A percentile compares a stretch with the other conserved stretches of the same genome.
phyloP scores from a whole-genome alignment of 495 filamentous ascomycete genomes.

The Lasiosphaeriaceae sp. region DNA sequence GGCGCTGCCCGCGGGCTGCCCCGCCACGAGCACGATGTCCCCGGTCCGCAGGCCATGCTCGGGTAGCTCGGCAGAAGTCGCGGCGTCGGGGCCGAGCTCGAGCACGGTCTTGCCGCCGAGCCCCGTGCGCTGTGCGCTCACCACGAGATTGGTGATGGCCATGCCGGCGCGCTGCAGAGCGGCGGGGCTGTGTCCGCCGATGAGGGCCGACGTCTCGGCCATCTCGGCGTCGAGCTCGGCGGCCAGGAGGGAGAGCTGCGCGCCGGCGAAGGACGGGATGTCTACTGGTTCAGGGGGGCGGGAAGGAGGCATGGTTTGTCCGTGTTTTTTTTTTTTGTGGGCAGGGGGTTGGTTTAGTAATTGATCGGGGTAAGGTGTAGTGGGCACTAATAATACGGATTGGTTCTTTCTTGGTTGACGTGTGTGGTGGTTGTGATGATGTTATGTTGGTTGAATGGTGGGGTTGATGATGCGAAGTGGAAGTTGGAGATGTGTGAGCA shows the following conservation, averaged over 20 bases:
- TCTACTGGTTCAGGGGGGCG: conserved; percentile 42
- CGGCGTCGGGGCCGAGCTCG: conserved; percentile 72
- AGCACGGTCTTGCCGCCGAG: conserved; percentile 83
- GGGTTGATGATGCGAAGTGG: too few species aligned
- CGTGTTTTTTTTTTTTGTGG: conserved; percentile 4
- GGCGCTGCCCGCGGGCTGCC: conserved; percentile 65
- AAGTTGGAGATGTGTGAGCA: too few species aligned
- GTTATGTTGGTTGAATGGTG: too few species aligned
- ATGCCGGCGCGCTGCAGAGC: conserved; percentile 81
- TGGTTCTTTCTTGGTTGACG: too few species aligned
- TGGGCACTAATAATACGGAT: too few species aligned
- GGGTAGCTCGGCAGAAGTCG: conserved; percentile 57
- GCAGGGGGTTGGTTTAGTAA: not conserved
- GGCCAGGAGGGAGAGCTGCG: conserved; percentile 73
- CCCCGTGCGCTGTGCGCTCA: conserved; percentile 82
- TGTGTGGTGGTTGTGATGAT: too few species aligned
- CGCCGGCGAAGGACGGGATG: conserved; percentile 70
- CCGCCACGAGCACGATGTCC: conserved; percentile 79
- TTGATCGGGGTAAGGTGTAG: too few species aligned
- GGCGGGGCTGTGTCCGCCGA: conserved; percentile 65
- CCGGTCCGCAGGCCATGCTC: conserved; percentile 84
- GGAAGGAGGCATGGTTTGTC: conserved; percentile 33
- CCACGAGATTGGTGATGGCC: conserved; percentile 73
- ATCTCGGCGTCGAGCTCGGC: conserved; percentile 78
- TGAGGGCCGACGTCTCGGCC: conserved; percentile 64